These are phyloP conservation scores for Diaporthe longicolla DNA, from an alignment of 2,329 filamentous ascomycete species.

Conservation along the genomic window DNA sequence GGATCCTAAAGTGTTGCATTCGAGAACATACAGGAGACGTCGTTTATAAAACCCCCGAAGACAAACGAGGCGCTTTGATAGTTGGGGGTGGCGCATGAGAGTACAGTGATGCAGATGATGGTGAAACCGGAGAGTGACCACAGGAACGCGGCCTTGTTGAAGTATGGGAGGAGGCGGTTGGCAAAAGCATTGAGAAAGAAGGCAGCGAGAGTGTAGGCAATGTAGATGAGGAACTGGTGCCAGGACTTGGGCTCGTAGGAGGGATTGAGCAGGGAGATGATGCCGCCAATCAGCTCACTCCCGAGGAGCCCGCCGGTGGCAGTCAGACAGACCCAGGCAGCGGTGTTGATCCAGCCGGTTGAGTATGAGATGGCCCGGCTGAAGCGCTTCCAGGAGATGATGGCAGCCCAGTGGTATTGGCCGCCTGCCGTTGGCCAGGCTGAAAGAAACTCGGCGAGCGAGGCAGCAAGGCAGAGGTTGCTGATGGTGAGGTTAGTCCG, in stretches of 20 bases:
- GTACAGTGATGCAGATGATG: conserved; percentile 77
- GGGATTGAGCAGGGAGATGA: conserved; percentile 73
- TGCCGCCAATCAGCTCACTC: conserved; percentile 75
- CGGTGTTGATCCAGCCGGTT: conserved; percentile 80
- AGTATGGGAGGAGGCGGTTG: conserved; percentile 71
- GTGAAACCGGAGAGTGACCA: conserved; percentile 80
- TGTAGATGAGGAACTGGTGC: conserved; percentile 82
- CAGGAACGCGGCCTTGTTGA: conserved; percentile 78
- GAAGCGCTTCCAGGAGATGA: conserved; percentile 72
- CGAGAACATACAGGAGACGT: too few species aligned
- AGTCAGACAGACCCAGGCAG: conserved; percentile 79
- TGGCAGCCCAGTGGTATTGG: conserved; percentile 81
- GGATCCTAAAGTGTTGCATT: too few species aligned
- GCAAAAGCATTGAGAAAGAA: conserved; percentile 77
- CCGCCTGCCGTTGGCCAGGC: conserved; percentile 73
- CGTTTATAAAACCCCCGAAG: conserved; percentile 77
- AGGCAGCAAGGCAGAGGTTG: conserved; percentile 78
- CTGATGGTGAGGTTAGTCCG: too few species aligned
- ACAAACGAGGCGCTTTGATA: conserved; percentile 76
- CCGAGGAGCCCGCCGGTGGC: conserved; percentile 78
- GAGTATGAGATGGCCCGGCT: conserved; percentile 76
- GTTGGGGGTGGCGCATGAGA: conserved; percentile 75
- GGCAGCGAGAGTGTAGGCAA: conserved; percentile 72
- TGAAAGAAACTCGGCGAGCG: conserved; percentile 79
- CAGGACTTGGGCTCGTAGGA: conserved; percentile 71